These are phyloP conservation scores for Colletotrichum salicis DNA, from an alignment of 2,329 filamentous ascomycete species.

Conservation along the genomic window DNA sequence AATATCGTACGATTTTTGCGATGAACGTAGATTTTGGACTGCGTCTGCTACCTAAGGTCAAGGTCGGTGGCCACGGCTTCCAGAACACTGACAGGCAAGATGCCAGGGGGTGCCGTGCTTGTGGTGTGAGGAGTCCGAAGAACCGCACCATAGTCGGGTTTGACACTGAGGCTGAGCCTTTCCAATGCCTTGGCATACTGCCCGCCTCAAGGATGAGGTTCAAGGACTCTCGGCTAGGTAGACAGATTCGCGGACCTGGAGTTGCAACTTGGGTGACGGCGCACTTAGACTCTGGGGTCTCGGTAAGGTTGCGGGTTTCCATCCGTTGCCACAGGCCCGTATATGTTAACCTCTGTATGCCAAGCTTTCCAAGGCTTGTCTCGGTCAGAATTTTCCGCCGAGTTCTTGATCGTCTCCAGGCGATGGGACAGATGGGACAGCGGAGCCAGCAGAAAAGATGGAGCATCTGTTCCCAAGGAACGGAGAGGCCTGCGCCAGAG, in stretches of 20 bases:
- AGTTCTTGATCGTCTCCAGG: slow-evolving; percentile 26
- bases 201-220: slow-evolving; percentile 7
- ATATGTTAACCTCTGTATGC: slow-evolving; percentile 22
- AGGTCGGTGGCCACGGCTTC: slow-evolving; percentile 14
- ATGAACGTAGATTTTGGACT: slow-evolving; percentile 27
- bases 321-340: slow-evolving; percentile 19
- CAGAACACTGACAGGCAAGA: slow-evolving; percentile 10
- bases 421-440: slow-evolving; percentile 7
- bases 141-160: slow-evolving; percentile 23
- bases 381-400: slow-evolving; percentile 26
- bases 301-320: slow-evolving; percentile 19
- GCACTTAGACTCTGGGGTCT: slow-evolving; percentile 10
- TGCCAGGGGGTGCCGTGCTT: background rate
- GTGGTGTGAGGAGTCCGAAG: slow-evolving; percentile 17
- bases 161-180: slow-evolving; percentile 28
- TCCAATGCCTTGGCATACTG: slow-evolving; percentile 21
- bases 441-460: background rate
- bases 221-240: slow-evolving; percentile 3
- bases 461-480: background rate
- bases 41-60: slow-evolving; percentile 3
- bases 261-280: background rate
- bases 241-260: slow-evolving; percentile 11
- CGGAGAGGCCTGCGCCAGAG: slow-evolving; percentile 2
- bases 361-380: slow-evolving; percentile 32
- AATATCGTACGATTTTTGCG: slow-evolving; percentile 36